Evolutionary conservation across 2,329 filamentous ascomycete genomes (phyloP).

Genomic region (Arachnomyces sp.): DNA sequence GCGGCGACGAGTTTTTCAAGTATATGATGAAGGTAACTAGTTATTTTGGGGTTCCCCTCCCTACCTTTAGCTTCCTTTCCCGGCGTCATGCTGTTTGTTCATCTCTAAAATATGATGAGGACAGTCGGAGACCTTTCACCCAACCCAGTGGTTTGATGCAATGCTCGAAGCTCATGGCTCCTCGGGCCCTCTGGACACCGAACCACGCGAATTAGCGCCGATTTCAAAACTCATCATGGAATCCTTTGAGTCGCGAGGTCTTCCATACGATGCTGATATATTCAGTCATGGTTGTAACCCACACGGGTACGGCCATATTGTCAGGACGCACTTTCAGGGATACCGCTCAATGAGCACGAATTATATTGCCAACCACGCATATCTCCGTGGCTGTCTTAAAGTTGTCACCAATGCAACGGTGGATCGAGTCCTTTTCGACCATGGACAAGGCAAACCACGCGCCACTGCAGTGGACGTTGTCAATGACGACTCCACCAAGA

Average conservation of each 20-base stretch:
- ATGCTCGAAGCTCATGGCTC: conserved; percentile 43
- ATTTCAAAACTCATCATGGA: conserved; percentile 50
- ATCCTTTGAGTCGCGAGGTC: conserved; percentile 48
- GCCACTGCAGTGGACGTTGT: conserved; percentile 32
- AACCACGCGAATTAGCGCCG: conserved; percentile 52
- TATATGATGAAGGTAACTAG: conserved; percentile 50
- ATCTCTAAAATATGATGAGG: conserved; percentile 14
- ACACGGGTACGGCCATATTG: conserved; percentile 50
- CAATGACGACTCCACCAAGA: conserved; percentile 25
- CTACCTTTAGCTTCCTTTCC: conserved; percentile 28
- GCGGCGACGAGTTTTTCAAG: conserved; percentile 49
- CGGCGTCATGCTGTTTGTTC: conserved; percentile 40
- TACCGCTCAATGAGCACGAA: conserved; percentile 48
- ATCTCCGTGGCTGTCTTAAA: conserved; percentile 39
- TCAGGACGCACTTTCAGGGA: conserved; percentile 47
- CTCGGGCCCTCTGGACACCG: conserved; percentile 47
- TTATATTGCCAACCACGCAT: conserved; percentile 40
- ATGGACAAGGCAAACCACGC: conserved; percentile 25
- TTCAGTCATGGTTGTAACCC: conserved; percentile 47
- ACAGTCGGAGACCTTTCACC: conserved; percentile 51
- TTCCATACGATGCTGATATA: conserved; percentile 53
- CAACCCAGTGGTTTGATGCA: conserved; percentile 51
- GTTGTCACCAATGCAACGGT: conserved; percentile 45
- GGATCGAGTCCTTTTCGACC: conserved; percentile 46
- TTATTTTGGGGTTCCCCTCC: conserved; percentile 36